Percentiles rank a stretch among this genome's conserved stretches.
phyloP scores from a whole-genome alignment of 192 early-diverging fungal species.

The Jimgerdemannia lactiflua region DNA sequence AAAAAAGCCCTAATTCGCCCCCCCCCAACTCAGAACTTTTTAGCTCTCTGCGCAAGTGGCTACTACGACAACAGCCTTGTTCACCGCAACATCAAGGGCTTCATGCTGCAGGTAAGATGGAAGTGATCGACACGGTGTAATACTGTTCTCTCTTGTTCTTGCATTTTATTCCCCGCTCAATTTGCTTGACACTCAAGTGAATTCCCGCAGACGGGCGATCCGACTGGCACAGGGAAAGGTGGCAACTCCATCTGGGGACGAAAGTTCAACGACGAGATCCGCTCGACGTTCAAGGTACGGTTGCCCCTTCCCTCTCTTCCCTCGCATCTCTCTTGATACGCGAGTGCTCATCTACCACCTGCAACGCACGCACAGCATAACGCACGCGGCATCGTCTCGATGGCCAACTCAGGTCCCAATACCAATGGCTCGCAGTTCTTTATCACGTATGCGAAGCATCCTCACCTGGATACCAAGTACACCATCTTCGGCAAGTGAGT shows the following conservation, averaged over 20 bases:
- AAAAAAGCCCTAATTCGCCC: no score
- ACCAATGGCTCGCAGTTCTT: conserved; percentile 93
- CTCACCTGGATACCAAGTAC: conserved; percentile 88
- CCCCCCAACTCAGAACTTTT: conserved; percentile 70
- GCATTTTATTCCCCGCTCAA: neutral
- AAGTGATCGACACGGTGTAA: no score
- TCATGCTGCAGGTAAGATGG: conserved; percentile 71
- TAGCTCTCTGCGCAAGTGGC: conserved; percentile 91
- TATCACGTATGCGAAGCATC: conserved; percentile 85
- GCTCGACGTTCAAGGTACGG: conserved; percentile 55
- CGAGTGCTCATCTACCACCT: conserved; percentile 4
- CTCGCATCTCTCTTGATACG: no score
- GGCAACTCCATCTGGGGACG: conserved; percentile 84
- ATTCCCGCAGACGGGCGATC: conserved; percentile 71
- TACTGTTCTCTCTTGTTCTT: neutral
- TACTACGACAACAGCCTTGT: conserved; percentile 90
- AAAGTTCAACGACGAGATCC: conserved; percentile 81
- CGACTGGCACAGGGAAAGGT: conserved; percentile 83
- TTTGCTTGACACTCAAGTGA: neutral
- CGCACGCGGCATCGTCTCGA: conserved; percentile 82
- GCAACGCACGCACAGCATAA: conserved; percentile 58
- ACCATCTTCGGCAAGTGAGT: conserved; percentile 86
- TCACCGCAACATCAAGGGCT: conserved; percentile 82
- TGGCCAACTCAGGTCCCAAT: conserved; percentile 90
- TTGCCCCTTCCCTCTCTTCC: no score